phyloP scores from a whole-genome alignment of 305 asterid species.

The Fraxinus baroniana region DNA sequence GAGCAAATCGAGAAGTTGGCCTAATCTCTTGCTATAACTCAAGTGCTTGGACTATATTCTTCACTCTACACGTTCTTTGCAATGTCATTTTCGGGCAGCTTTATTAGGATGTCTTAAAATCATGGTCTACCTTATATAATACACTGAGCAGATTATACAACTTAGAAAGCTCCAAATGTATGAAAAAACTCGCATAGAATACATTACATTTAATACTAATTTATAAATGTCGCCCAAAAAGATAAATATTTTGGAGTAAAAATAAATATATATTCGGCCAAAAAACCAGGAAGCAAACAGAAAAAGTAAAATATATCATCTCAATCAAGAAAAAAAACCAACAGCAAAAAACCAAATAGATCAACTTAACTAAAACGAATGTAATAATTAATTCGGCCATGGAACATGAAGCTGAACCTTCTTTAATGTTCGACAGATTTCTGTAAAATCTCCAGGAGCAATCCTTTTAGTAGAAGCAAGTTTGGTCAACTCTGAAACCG shows the following conservation, averaged over 20 bases:
- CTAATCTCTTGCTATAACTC: neutral
- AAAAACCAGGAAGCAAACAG: neutral
- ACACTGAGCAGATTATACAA: neutral
- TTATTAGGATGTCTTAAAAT: neutral
- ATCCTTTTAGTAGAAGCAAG: conserved; percentile 94
- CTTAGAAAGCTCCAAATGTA: neutral
- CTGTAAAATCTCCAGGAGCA: conserved; percentile 95
- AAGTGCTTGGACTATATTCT: neutral
- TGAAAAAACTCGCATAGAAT: neutral
- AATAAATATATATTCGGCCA: neutral
- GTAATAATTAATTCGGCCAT: neutral
- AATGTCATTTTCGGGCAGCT: neutral
- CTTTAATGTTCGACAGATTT: conserved; percentile 90
- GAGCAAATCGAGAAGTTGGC: neutral
- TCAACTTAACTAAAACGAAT: neutral
- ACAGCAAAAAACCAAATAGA: neutral
- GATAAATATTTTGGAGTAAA: neutral
- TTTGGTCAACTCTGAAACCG: conserved; percentile 92
- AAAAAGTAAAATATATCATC: neutral
- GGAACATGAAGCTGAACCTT: conserved; percentile 45
- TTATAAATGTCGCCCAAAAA: neutral
- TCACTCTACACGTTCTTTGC: no score
- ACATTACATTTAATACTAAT: neutral
- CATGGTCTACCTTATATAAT: neutral
- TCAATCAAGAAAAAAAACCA: conserved; percentile 5